Percentiles rank a stretch among this genome's conserved stretches.
phyloP scores from a whole-genome alignment of 257 asterid species.

The Solanum tarapatanum region DNA sequence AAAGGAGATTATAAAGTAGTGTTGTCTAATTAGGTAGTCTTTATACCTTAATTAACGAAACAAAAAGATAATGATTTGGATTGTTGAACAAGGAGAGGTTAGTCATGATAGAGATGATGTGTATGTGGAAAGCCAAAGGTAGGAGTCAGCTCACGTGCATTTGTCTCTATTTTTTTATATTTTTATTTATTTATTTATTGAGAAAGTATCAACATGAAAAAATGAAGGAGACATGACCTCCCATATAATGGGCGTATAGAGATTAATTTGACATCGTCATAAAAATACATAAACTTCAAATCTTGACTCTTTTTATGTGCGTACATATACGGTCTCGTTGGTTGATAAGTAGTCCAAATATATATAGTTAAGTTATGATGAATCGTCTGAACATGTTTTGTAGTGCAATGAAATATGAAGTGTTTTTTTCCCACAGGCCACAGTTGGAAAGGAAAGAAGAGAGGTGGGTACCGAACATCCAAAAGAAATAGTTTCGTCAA shows the following conservation, averaged over 20 bases:
- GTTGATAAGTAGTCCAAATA: too few species aligned
- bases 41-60: not conserved
- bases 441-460: rapidly evolving
- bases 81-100: not conserved
- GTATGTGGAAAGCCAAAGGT: not conserved
- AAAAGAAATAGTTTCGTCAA: too few species aligned
- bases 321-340: not conserved
- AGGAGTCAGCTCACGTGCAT: slow-evolving; percentile 1
- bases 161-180: not conserved
- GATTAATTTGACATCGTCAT: not conserved
- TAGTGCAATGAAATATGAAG: too few species aligned
- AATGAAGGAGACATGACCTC: not conserved
- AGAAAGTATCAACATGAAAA: not conserved
- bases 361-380: too few species aligned
- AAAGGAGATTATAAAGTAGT: not conserved
- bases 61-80: not conserved
- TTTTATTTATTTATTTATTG: not conserved
- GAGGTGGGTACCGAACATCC: rapidly evolving
- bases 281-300: too few species aligned
- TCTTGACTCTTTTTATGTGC: not conserved
- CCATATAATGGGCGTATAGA: not conserved
- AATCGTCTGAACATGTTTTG: too few species aligned
- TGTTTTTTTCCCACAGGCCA: too few species aligned
- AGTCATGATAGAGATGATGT: not conserved
- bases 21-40: not conserved